Percentiles rank a stretch among this genome's conserved stretches.
Conservation (phyloP, 2,329 filamentous ascomycete genomes). For the Colletotrichum chlorophyti region DNA sequence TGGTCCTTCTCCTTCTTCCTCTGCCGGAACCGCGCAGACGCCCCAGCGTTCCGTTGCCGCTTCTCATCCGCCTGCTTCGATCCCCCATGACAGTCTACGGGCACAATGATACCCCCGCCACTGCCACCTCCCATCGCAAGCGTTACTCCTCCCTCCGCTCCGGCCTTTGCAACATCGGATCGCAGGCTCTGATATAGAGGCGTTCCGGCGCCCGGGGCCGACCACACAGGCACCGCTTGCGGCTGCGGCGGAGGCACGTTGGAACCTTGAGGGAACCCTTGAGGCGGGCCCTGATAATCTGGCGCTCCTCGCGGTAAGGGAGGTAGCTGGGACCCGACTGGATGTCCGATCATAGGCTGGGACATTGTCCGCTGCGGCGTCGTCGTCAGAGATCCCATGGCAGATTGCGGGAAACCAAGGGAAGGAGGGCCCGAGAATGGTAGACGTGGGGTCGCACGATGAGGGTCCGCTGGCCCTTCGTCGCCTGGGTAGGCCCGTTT, state of each 20-base stretch:
- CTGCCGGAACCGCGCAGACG: conserved; percentile 81
- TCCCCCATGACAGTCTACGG: conserved; percentile 81
- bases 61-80: conserved; percentile 87
- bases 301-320: conserved; percentile 21
- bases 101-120: conserved; percentile 57
- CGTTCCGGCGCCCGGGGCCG: conserved; percentile 42
- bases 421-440: conserved; percentile 23
- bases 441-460: conserved; percentile 10
- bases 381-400: conserved; percentile 32
- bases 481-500: conserved; percentile 19
- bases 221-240: conserved; percentile 33
- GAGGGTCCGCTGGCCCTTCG: background rate
- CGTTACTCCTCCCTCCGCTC: conserved; percentile 30
- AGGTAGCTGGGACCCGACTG: conserved; percentile 31
- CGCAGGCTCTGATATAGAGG: conserved; percentile 32
- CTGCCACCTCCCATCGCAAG: conserved; percentile 41
- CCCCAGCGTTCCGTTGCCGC: conserved; percentile 82
- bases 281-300: conserved; percentile 19
- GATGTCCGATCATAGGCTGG: conserved; percentile 40
- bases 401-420: conserved; percentile 30
- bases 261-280: conserved; percentile 9
- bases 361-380: conserved; percentile 42
- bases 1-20: conserved; percentile 84
- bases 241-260: conserved; percentile 9
- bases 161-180: conserved; percentile 24